Evolutionary conservation across 805 yeast species (phyloP).

Genomic region (Barnettozyma siamensis): DNA sequence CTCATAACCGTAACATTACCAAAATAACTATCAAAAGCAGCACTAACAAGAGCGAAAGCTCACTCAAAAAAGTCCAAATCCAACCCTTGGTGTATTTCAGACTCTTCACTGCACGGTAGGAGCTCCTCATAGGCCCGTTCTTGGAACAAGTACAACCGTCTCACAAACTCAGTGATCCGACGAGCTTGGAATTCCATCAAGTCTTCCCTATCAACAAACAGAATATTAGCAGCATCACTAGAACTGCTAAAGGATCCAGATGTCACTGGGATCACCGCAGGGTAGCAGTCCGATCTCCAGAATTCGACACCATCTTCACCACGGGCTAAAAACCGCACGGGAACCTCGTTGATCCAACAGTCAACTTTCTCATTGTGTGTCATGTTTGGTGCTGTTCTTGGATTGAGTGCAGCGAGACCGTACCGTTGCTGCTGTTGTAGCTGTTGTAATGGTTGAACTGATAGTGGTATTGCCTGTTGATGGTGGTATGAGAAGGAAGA

Average conservation of each 20-base stretch:
- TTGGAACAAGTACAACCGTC: constrained; percentile 31
- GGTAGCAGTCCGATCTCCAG: constrained; percentile 44
- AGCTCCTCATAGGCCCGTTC: constrained; percentile 7
- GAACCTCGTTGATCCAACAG: constrained; percentile 57
- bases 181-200: constrained; percentile 49
- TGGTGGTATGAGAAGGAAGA: background rate
- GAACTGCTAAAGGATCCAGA: constrained; percentile 8
- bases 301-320: constrained; percentile 2
- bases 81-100: background rate
- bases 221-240: constrained; percentile 3
- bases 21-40: no score
- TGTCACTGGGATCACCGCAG: constrained; percentile 35
- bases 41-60: no score
- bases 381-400: constrained; percentile 60
- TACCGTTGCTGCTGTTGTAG: background rate
- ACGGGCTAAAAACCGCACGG: constrained; percentile 32
- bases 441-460: background rate
- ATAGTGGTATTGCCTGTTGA: background rate
- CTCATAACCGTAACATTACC: no score
- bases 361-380: constrained; percentile 58
- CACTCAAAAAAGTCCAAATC: constrained; percentile 6
- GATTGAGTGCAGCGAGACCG: constrained; percentile 47
- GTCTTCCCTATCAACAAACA: constrained; percentile 38
- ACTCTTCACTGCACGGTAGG: background rate
- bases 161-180: constrained; percentile 41